These are phyloP conservation scores for Rubroboletus satanas DNA, from an alignment of 768 basidiomycete genomes.

Conservation along the genomic window DNA sequence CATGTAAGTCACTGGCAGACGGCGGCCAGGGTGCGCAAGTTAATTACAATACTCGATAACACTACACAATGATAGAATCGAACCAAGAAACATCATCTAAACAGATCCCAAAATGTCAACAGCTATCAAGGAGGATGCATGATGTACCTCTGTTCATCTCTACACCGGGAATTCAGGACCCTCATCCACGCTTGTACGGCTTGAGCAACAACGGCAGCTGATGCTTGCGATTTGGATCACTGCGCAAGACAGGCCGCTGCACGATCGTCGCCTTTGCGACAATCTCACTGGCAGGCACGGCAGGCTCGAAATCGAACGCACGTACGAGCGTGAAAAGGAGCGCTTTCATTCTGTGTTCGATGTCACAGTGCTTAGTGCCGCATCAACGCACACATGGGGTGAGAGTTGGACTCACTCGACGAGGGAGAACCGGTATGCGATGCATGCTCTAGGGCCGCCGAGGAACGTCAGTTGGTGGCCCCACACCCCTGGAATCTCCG, in stretches of 20 bases:
- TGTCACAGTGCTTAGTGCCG: neutral
- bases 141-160: no score
- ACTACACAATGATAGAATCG: no score
- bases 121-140: no score
- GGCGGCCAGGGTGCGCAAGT: no score
- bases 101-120: no score
- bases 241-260: conserved; percentile 3
- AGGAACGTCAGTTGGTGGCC: conserved; percentile 58
- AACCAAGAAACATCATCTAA: no score
- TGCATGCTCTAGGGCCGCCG: conserved; percentile 62
- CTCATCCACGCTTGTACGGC: neutral
- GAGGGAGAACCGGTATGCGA: conserved; percentile 64
- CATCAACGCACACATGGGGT: no score
- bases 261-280: neutral
- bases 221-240: neutral
- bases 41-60: no score
- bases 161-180: neutral
- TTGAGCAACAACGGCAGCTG: conserved; percentile 12
- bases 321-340: conserved; percentile 9
- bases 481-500: conserved; percentile 42
- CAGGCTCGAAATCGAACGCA: conserved; percentile 10
- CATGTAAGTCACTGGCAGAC: no score
- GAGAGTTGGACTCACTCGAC: conserved; percentile 42
- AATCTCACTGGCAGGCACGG: conserved; percentile 6
- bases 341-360: conserved; percentile 3